Base-by-base conservation (phyloP, 257 asterid species). In the Haberlea rhodopensis region DNA sequence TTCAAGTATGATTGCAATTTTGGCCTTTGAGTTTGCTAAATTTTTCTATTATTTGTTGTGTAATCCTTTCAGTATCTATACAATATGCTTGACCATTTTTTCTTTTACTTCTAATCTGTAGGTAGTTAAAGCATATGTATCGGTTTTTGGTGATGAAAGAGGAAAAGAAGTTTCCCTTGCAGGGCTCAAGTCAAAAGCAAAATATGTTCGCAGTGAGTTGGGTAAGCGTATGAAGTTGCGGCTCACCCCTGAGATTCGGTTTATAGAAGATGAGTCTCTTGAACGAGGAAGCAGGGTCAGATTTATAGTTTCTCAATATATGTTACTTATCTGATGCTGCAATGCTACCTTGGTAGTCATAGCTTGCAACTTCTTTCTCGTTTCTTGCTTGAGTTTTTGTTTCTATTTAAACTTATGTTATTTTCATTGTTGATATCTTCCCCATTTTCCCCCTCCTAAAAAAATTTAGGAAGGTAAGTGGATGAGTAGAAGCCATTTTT, bases 271-370 rank as follows among this genome's bases (percentile, higher is more conserved):
- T 6, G 96, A 90, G 73, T 80, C 99, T 76, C 60, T 81, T 62
- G 99, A 94, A 78, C 84, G 96, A 58, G 99, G 99, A 80, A 94
- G 99, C 95, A 80, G 99, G 90, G 99, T 94, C 1, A 85, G 96
- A 68, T 11, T 62, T 19, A 8, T 40, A 16, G 13, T 59, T 63
- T 69, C 31, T 64, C n/a, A 0, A 29, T 63, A 8, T 58, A 62
- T 15, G 19, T 54, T 5, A 37, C 56, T 43, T 52, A 16, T 58
- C 5, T 45, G n/a, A n/a, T 76, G 18, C 34, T 21, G 4, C 26
- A 25, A 5, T 34, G 43, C 25, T 52, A 53, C 25, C 28, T 20
- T 25, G 57, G 10, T 21, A 26, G 29, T 40, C 28, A n/a, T 55
- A 22, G 37, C 51, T 57, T 57, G 66, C 64, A 21, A n/a, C n/a